These are phyloP conservation scores for Isoetes engelmannii DNA, from an alignment of 83 land plant species.

Conservation along the genomic window DNA sequence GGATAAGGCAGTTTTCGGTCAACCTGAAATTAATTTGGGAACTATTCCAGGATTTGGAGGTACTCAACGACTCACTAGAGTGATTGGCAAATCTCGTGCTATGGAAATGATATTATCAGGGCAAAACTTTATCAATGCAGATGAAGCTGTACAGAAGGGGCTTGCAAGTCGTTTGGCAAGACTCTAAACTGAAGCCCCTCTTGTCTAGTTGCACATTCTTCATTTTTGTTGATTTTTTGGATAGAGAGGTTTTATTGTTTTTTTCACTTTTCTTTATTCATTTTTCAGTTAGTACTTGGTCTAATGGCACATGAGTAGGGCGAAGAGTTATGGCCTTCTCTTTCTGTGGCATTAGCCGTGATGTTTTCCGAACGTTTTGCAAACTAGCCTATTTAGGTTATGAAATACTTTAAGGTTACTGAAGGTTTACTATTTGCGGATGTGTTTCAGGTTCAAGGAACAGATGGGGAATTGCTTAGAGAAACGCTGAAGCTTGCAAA, in stretches of 20 bases:
- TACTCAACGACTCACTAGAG: conserved; percentile 35
- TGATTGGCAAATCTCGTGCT: conserved; percentile 42
- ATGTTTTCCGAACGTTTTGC: too few relatives aligned
- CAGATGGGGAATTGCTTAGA: conserved; percentile 23
- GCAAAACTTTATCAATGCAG: conserved; percentile 29
- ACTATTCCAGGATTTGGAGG: conserved; percentile 45
- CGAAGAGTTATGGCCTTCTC: not conserved
- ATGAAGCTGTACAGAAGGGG: conserved; percentile 37
- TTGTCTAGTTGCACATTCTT: too few relatives aligned
- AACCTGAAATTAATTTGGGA: conserved; percentile 35
- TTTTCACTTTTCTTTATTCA: too few relatives aligned
- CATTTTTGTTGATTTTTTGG: too few relatives aligned
- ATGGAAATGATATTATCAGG: conserved; percentile 46
- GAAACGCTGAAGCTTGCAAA: conserved; percentile 30
- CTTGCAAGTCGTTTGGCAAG: conserved; percentile 36
- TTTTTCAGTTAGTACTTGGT: too few relatives aligned
- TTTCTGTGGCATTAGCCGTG: not conserved
- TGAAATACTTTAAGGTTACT: too few relatives aligned
- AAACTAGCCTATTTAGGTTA: not conserved
- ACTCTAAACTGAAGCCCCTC: not conserved
- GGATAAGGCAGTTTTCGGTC: conserved; percentile 38
- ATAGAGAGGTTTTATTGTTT: too few relatives aligned
- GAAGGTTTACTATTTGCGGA: not conserved
- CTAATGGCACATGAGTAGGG: too few relatives aligned
- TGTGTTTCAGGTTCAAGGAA: conserved; percentile 27